Evolutionary conservation across 2,329 filamentous ascomycete species (phyloP), one percentile per base, ranked within the genome.

Genomic region (Ophiocordyceps camponoti-rufipedis): DNA sequence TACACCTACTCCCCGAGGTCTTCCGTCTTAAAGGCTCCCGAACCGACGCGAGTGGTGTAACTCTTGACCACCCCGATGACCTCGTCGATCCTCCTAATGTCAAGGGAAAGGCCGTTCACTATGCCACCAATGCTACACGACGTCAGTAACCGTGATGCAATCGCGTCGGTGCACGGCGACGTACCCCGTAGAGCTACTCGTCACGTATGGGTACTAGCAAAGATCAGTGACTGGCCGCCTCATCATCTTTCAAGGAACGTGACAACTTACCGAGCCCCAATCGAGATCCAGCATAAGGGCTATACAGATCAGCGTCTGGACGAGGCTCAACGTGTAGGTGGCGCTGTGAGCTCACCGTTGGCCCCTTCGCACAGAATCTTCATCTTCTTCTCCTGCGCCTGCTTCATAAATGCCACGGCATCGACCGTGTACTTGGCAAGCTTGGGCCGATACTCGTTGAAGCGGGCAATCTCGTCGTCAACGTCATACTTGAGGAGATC

Each of bases 281-380:
- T 74, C 74, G 47, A 82, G 68, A 56, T 83, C 79, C 45, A 83
- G 65, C 76, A 84, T 80, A 44, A 82, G 65, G 6, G 66, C 57
- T 38, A 16, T 5, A 14, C 13, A 16, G n/a, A 14, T 38, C n/a
- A 38, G 35, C 4, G 8, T 16, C 13, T 16, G 35, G 14, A 16
- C 16, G 14, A 16, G 5, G 4, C n/a, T 38, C 2, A n/a, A 16
- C 5, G n/a, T 9, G n/a, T n/a, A 9, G 8, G 2, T 9, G 6
- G 9, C 14, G 35, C 8, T 7, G 12, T 31, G n/a, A 9, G 14
- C 35, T 38, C 35, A 38, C 35, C 35, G 45, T 61, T 60, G 35
- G 78, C 78, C 45, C 80, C 81, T 62, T 86, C 81, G 11, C 85
- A 69, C 3, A 85, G 66, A 50, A 85, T 78, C 46, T 72, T 71